Conservation (phyloP, 768 basidiomycete species). For the Leccinum longicurvipes region DNA sequence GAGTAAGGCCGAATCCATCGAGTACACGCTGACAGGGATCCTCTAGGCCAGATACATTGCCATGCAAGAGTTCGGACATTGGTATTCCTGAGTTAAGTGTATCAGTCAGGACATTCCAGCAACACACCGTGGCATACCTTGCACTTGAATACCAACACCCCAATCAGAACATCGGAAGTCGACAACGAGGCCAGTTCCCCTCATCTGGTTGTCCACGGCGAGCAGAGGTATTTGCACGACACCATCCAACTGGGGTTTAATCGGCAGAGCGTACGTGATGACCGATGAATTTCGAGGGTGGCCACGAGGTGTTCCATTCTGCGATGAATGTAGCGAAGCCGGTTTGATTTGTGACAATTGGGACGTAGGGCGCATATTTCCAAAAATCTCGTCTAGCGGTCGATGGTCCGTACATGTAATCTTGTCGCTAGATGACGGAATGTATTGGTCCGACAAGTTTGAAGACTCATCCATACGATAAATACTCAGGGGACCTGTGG, state of each 20-base stretch:
- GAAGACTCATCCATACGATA: background rate
- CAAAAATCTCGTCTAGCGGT: conserved; percentile 29
- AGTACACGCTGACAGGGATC: conserved; percentile 18
- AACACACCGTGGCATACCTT: conserved; percentile 12
- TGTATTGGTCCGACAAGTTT: conserved; percentile 20
- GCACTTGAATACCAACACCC: conserved; percentile 18
- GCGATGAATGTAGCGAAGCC: background rate
- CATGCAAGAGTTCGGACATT: conserved; percentile 24
- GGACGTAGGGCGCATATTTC: background rate
- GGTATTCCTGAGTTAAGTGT: conserved; percentile 15
- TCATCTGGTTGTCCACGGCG: conserved; percentile 20
- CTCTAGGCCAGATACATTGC: conserved; percentile 20
- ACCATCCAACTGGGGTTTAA: conserved; percentile 20
- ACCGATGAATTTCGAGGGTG: conserved; percentile 1
- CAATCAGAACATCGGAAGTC: conserved; percentile 22
- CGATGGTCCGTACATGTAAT: conserved; percentile 27
- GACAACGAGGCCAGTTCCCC: conserved; percentile 18
- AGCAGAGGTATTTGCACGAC: conserved; percentile 21
- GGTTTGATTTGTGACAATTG: background rate
- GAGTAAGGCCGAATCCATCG: conserved; percentile 16
- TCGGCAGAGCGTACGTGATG: conserved; percentile 18
- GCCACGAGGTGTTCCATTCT: conserved; percentile 2
- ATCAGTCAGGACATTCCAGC: background rate
- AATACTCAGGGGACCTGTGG: background rate
- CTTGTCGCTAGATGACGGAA: conserved; percentile 28